Evolutionary conservation across 768 basidiomycete species (phyloP).

Genomic region (Austroboletus festivus): DNA sequence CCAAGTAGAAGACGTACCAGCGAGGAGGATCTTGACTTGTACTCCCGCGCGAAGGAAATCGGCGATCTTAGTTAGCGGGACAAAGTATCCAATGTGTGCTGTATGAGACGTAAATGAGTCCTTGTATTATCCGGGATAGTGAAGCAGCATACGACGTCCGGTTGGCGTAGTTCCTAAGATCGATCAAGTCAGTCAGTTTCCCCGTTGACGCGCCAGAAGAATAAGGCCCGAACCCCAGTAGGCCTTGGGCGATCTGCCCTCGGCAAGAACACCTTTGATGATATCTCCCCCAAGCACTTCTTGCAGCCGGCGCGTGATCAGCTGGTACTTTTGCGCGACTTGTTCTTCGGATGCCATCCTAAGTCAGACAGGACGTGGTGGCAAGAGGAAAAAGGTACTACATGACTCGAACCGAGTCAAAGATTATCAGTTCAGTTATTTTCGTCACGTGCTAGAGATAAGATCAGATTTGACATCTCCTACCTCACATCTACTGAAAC

Average conservation of each 20-base stretch:
- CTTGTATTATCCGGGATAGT: too few species aligned
- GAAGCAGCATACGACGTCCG: constrained; percentile 67
- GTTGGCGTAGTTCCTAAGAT: constrained; percentile 84
- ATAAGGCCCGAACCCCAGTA: constrained; percentile 81
- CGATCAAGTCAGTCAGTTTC: background rate
- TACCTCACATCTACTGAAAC: too few species aligned
- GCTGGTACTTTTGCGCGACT: constrained; percentile 55
- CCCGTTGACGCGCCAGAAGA: background rate
- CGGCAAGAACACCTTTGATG: constrained; percentile 75
- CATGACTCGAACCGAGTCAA: constrained; percentile 10
- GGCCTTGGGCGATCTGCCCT: constrained; percentile 73
- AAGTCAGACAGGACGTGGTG: constrained; percentile 2
- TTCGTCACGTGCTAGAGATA: background rate
- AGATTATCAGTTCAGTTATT: background rate
- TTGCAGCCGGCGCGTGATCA: constrained; percentile 82
- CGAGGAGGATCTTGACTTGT: constrained; percentile 78
- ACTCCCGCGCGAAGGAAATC: constrained; percentile 95
- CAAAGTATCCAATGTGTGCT: constrained; percentile 99
- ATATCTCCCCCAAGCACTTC: constrained; percentile 86
- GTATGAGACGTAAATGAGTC: constrained; percentile 5
- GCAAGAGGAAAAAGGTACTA: background rate
- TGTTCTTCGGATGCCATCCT: constrained; percentile 32
- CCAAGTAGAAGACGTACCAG: constrained; percentile 44
- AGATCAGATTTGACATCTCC: too few species aligned
- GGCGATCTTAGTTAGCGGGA: constrained; percentile 90